phyloP scores from a whole-genome alignment of 2,329 filamentous ascomycete genomes.

The Talaromyces sp. region DNA sequence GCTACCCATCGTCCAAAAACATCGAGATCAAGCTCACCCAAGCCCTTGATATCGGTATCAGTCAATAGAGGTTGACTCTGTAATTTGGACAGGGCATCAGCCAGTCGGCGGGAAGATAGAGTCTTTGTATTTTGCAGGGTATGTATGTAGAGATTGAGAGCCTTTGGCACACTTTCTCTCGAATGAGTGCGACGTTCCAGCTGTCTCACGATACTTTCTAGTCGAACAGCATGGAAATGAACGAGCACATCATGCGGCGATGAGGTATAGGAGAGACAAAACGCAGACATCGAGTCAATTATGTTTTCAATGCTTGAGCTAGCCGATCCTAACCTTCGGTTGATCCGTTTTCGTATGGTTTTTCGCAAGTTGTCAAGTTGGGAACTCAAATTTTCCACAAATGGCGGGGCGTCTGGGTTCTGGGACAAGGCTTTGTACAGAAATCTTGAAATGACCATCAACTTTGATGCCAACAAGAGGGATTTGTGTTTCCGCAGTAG shows the following conservation, averaged over 20 bases:
- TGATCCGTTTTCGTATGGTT: conserved; percentile 59
- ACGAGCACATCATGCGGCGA: conserved; percentile 71
- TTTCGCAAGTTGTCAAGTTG: conserved; percentile 57
- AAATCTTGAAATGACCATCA: conserved; percentile 69
- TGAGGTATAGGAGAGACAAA: conserved; percentile 73
- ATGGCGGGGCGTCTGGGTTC: conserved; percentile 38
- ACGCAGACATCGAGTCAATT: conserved; percentile 71
- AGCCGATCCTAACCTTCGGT: conserved; percentile 46
- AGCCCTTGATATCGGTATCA: conserved; percentile 58
- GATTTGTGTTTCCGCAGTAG: conserved; percentile 48
- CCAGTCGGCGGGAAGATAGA: conserved; percentile 66
- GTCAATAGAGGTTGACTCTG: conserved; percentile 66
- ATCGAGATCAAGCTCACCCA: conserved; percentile 71
- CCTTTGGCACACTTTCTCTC: conserved; percentile 52
- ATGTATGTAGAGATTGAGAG: conserved; percentile 66
- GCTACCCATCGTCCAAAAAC: conserved; percentile 73
- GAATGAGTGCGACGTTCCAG: conserved; percentile 50
- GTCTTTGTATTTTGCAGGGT: conserved; percentile 73
- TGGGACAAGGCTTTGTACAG: conserved; percentile 67
- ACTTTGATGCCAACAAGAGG: conserved; percentile 57
- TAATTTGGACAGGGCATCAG: conserved; percentile 61
- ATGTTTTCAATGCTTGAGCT: conserved; percentile 45
- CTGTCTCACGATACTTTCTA: conserved; percentile 59
- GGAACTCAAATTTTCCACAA: conserved; percentile 59
- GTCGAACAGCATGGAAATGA: conserved; percentile 70